Evolutionary conservation across 78 protist species (phyloP).

Genomic region (Dictyostelium citrinum): DNA sequence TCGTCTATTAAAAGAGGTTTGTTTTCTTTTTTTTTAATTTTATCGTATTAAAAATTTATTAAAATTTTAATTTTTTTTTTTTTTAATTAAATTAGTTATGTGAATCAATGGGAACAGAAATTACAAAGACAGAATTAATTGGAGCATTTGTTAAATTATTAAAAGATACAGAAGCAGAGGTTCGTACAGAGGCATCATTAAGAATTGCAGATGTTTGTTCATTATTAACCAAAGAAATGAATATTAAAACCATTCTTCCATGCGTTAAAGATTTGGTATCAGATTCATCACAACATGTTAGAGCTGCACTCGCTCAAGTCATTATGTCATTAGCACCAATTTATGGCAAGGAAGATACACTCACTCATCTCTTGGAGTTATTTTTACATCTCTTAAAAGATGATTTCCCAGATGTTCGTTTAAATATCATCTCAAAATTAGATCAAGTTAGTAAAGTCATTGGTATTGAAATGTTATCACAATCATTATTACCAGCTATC

Average conservation of each 20-base stretch:
- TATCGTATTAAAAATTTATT: no score
- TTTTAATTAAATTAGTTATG: constrained; percentile 1
- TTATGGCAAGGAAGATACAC: constrained; percentile 85
- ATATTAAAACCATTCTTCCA: constrained; percentile 77
- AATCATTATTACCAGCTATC: constrained; percentile 94
- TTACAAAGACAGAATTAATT: constrained; percentile 82
- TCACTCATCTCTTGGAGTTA: constrained; percentile 88
- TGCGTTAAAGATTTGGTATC: constrained; percentile 80
- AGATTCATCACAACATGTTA: constrained; percentile 94
- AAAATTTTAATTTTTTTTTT: background rate
- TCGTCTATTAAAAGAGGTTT: constrained; percentile 82
- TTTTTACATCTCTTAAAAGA: constrained; percentile 91
- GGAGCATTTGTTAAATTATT: constrained; percentile 76
- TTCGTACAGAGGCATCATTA: constrained; percentile 96
- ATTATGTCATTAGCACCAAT: constrained; percentile 90
- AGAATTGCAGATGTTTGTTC: constrained; percentile 82
- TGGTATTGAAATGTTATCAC: constrained; percentile 92
- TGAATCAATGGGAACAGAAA: constrained; percentile 82
- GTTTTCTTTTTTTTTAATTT: background rate
- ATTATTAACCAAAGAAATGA: constrained; percentile 68
- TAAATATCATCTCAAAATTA: constrained; percentile 91
- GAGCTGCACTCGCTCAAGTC: constrained; percentile 93
- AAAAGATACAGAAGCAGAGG: constrained; percentile 98
- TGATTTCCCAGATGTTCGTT: constrained; percentile 94
- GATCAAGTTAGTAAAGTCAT: constrained; percentile 84